Evolutionary conservation across 2,329 filamentous ascomycete species (phyloP).

Genomic region (Fusarium chuoi): DNA sequence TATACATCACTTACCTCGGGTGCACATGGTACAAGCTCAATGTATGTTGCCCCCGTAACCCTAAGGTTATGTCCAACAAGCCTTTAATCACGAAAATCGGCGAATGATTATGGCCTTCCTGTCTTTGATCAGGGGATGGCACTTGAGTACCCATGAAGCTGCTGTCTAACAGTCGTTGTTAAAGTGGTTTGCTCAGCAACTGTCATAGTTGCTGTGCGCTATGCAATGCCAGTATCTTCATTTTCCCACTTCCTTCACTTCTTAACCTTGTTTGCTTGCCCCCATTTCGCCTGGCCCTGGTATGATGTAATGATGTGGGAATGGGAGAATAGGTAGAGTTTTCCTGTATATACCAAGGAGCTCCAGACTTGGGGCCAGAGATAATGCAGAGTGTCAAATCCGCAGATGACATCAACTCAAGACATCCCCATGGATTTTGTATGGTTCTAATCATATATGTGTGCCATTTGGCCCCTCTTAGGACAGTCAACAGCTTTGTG

Average conservation of each 20-base stretch:
- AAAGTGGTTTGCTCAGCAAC: neutral
- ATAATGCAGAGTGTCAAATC: neutral
- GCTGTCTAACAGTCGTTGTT: neutral
- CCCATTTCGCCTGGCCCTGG: neutral
- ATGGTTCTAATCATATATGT: neutral
- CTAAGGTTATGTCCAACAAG: neutral
- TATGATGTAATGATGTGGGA: neutral
- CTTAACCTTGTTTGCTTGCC: neutral
- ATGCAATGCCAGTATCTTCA: neutral
- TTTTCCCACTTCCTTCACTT: neutral
- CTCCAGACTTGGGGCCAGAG: neutral
- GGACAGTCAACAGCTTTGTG: slow-evolving; percentile 70
- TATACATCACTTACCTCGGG: neutral
- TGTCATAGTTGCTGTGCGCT: neutral
- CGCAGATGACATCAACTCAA: neutral
- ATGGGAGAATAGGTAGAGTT: neutral
- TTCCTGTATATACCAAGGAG: neutral
- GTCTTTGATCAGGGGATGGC: neutral
- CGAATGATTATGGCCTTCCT: neutral
- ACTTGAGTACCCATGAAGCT: neutral
- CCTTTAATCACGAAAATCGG: neutral
- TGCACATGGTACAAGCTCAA: neutral
- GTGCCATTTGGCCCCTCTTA: slow-evolving; percentile 23
- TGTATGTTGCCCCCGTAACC: neutral
- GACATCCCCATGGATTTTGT: neutral